These are phyloP conservation scores for Ceratocystis huliohia DNA, from an alignment of 2,329 filamentous ascomycete genomes.

Conservation along the genomic window DNA sequence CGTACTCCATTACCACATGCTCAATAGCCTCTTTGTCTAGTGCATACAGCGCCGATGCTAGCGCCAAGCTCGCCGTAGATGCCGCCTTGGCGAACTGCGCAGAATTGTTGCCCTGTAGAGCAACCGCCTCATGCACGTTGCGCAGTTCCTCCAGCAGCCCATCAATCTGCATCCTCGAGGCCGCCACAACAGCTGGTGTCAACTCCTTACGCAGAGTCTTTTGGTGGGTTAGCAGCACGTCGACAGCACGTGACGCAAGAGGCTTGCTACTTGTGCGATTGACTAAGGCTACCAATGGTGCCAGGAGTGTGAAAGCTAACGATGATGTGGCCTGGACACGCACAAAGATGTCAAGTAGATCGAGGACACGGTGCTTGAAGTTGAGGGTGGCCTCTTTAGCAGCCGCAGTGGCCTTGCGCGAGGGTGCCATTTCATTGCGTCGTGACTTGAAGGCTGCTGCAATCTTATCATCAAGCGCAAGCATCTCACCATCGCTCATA, in stretches of 20 bases:
- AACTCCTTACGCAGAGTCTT: slow-evolving; percentile 50
- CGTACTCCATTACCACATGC: slow-evolving; percentile 51
- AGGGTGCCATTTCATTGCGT: slow-evolving; percentile 47
- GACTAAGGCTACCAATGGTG: slow-evolving; percentile 65
- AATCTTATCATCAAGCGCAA: slow-evolving; percentile 71
- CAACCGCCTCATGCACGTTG: slow-evolving; percentile 55
- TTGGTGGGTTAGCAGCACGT: slow-evolving; percentile 60
- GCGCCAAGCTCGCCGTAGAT: slow-evolving; percentile 57
- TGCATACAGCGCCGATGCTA: slow-evolving; percentile 49
- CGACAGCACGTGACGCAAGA: slow-evolving; percentile 58
- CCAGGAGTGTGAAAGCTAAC: slow-evolving; percentile 54
- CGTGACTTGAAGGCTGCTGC: slow-evolving; percentile 74
- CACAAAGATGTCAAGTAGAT: slow-evolving; percentile 73
- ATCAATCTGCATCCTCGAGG: not conserved
- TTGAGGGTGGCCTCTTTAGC: slow-evolving; percentile 81
- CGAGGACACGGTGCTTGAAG: slow-evolving; percentile 89
- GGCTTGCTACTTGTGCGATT: slow-evolving; percentile 66
- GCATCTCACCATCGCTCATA: slow-evolving; percentile 95
- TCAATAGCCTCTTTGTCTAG: slow-evolving; percentile 41
- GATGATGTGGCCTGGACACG: slow-evolving; percentile 60
- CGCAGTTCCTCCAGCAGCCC: slow-evolving; percentile 35
- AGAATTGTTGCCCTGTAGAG: slow-evolving; percentile 46
- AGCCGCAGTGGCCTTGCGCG: slow-evolving; percentile 75
- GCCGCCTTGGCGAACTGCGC: slow-evolving; percentile 62
- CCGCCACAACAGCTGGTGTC: slow-evolving; percentile 27